Percentiles rank a stretch among this genome's conserved stretches.
Evolutionary conservation across 2,329 filamentous ascomycete species (phyloP).

Genomic region (Xylaria multiplex): DNA sequence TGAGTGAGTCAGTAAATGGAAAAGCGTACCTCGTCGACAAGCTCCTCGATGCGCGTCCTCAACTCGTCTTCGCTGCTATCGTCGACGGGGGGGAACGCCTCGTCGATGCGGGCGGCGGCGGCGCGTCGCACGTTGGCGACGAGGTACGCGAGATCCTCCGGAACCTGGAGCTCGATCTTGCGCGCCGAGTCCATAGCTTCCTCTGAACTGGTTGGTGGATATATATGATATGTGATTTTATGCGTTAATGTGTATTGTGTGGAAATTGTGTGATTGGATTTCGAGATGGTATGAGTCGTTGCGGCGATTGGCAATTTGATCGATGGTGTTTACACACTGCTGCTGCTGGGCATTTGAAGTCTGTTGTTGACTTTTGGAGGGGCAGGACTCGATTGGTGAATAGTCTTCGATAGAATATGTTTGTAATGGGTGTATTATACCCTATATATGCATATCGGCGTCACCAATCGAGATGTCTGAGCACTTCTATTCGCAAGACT

Average conservation of each 20-base stretch:
- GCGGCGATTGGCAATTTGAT: not conserved
- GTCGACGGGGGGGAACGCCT: conserved; percentile 73
- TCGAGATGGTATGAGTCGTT: not conserved
- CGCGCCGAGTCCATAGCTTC: conserved; percentile 60
- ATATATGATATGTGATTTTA: not conserved
- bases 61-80: conserved; percentile 66
- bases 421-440: not conserved
- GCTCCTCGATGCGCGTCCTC: conserved; percentile 66
- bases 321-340: conserved; percentile 20
- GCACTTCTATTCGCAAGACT: not conserved
- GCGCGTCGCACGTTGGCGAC: conserved; percentile 74
- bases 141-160: conserved; percentile 76
- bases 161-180: conserved; percentile 82
- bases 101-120: conserved; percentile 73
- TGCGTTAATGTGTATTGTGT: not conserved
- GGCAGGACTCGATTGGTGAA: conserved; percentile 32
- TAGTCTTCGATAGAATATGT: conserved; percentile 15
- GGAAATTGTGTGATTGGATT: not conserved
- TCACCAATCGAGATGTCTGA: not conserved
- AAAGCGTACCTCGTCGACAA: conserved; percentile 65
- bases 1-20: not conserved
- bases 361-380: conserved; percentile 34
- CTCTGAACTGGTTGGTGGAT: not conserved
- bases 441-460: conserved; percentile 9
- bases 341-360: not conserved